Conservation (phyloP, 345 rosid species). For the Physaria fendleri region DNA sequence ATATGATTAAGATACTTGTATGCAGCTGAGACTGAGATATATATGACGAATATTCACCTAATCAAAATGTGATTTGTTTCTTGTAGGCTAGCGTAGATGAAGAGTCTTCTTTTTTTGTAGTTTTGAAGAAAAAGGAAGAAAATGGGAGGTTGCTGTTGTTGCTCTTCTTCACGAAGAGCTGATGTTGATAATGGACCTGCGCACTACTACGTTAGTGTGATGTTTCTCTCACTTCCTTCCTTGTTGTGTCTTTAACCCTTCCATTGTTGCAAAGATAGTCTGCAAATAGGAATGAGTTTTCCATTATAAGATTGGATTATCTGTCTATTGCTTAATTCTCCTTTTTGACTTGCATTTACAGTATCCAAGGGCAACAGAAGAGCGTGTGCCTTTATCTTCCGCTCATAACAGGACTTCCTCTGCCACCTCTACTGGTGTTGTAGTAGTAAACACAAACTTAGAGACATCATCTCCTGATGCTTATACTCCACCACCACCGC, state of each 20-base stretch:
- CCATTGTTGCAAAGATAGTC: not conserved
- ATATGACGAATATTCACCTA: not conserved
- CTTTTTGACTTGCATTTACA: constrained; percentile 27
- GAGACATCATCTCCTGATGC: constrained; percentile 77
- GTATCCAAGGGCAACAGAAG: constrained; percentile 58
- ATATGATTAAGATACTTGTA: not conserved
- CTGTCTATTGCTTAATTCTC: not conserved
- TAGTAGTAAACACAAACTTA: constrained; percentile 75
- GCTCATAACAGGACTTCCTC: constrained; percentile 44
- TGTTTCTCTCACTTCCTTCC: constrained; percentile 19
- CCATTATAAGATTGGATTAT: not conserved
- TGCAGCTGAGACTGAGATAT: not conserved
- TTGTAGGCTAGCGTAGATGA: constrained; percentile 27
- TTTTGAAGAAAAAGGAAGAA: constrained; percentile 16
- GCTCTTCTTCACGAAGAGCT: constrained; percentile 53
- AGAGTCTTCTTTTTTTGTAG: constrained; percentile 18
- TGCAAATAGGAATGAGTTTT: not conserved
- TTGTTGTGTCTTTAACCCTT: not conserved
- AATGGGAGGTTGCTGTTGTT: constrained; percentile 96
- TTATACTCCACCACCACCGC: constrained; percentile 72
- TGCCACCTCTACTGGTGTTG: constrained; percentile 46
- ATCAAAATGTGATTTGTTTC: not conserved
- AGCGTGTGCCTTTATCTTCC: constrained; percentile 56
- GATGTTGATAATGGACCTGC: constrained; percentile 37
- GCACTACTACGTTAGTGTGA: constrained; percentile 54